These are phyloP conservation scores for Emydomyces testavorans DNA, from an alignment of 2,329 filamentous ascomycete genomes.

Conservation along the genomic window DNA sequence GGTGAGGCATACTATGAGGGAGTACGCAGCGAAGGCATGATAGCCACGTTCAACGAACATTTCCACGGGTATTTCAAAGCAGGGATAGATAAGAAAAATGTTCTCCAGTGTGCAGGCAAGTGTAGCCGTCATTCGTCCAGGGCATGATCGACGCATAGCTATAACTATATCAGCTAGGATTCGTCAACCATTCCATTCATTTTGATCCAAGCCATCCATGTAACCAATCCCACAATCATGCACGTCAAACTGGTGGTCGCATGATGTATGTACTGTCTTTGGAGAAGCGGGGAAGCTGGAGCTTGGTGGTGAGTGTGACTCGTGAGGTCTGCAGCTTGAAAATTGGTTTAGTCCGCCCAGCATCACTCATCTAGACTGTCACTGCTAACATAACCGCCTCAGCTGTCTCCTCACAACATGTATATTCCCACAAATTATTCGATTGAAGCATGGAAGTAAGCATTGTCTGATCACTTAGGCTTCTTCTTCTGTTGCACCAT, in stretches of 20 bases:
- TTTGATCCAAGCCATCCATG: not conserved
- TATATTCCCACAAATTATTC: slow-evolving; percentile 25
- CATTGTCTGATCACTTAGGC: slow-evolving; percentile 37
- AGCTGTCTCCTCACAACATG: too few relatives aligned
- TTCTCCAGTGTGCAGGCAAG: not conserved
- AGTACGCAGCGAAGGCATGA: too few relatives aligned
- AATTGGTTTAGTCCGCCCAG: too few relatives aligned
- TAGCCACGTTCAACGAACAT: too few relatives aligned
- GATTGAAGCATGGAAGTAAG: slow-evolving; percentile 33
- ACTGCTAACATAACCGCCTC: too few relatives aligned
- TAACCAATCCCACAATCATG: not conserved
- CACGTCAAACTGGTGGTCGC: not conserved
- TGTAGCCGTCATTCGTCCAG: not conserved
- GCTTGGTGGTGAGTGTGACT: not conserved
- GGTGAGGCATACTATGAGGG: not conserved
- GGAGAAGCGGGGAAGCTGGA: slow-evolving; percentile 4
- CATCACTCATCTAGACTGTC: not conserved
- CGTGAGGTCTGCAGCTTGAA: too few relatives aligned
- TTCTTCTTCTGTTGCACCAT: slow-evolving; percentile 42
- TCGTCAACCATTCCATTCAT: not conserved
- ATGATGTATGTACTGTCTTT: not conserved
- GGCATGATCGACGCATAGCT: not conserved
- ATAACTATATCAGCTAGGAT: not conserved
- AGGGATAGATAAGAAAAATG: not conserved
- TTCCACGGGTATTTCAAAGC: not conserved